Base-by-base conservation (phyloP, 169 alveolate genomes). In the Eimeria zaria region DNA sequence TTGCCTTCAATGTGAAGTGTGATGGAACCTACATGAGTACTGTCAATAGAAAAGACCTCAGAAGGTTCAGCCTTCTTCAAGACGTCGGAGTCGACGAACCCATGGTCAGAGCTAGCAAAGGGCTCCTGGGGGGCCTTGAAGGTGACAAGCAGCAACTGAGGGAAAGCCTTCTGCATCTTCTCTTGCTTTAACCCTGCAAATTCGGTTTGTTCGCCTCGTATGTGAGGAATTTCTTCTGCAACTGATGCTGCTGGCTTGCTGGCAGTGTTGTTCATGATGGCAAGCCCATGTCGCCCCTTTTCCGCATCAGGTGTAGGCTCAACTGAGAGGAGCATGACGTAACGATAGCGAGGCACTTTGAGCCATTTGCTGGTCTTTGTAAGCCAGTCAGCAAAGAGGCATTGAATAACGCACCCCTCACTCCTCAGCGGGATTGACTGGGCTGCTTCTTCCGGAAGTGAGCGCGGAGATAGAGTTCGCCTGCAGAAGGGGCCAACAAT, bases 341-440 rank as follows among this genome's bases (percentile, higher is more conserved):
- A 87, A 14, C 93, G 93, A 27, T 20, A 64, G 48, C 93, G 78
- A 11, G 93, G 81, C n/a, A 64, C 80, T 44, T 87, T 87, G 81
- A 87, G 93, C 93, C 93, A 87, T 24, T 87, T 87, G 93, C 93
- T 87, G 67, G 81, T 87, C 67, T 87, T 87, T 14, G 71, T 33
- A 20, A 87, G 93, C 93, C 93, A 87, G 41, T 53, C 93, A 64
- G 93, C 93, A 62, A 87, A 87, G 60, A 87, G 93, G 83, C 93
- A 87, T 64, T 87, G 93, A 39, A 87, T 51, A 60, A 60, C 93
- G 41, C 93, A 87, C 27, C 93, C 80, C 39, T 87, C 93, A 44
- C 93, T 87, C 39, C 93, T 58, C 62, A 87, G 83, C 46, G 67
- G 93, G 64, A 64, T 20, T 7, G 73, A 64, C n/a, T 39, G 83